Percentiles rank a stretch among this genome's conserved stretches.
Conservation (phyloP, 805 yeast species). For the Debaryomyces hansenii region DNA sequence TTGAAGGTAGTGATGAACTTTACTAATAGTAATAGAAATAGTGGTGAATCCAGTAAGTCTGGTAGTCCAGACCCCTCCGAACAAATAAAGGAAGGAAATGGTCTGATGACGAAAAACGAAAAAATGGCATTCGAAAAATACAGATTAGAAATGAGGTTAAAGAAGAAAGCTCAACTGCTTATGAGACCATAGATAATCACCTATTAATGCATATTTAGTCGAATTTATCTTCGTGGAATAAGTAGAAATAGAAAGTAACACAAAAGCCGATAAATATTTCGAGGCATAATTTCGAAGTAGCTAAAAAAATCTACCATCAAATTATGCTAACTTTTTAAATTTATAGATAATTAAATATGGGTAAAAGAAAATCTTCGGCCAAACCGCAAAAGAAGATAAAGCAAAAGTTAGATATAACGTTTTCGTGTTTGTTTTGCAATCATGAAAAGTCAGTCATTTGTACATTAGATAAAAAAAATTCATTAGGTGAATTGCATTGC, state of each 20-base stretch:
- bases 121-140: conserved; percentile 45
- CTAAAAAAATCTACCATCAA: too few species aligned
- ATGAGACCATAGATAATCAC: conserved; percentile 13
- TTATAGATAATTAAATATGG: conserved; percentile 42
- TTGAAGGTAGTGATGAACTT: conserved; percentile 28
- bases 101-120: conserved; percentile 25
- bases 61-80: conserved; percentile 1
- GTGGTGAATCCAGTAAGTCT: conserved; percentile 19
- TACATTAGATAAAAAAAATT: conserved; percentile 79
- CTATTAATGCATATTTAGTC: too few species aligned
- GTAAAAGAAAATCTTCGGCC: conserved; percentile 80
- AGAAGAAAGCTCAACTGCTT: conserved; percentile 42
- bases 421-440: conserved; percentile 91
- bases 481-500: conserved; percentile 81
- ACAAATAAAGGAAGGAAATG: background rate
- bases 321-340: too few species aligned
- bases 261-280: too few species aligned
- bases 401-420: conserved; percentile 75
- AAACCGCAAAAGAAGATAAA: conserved; percentile 78
- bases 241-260: too few species aligned
- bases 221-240: too few species aligned
- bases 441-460: conserved; percentile 92
- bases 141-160: conserved; percentile 47
- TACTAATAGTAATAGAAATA: conserved; percentile 20
- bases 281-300: too few species aligned